A percentile compares a stretch with the other conserved stretches of the same genome.
phyloP scores from a whole-genome alignment of 2,329 filamentous ascomycete genomes.

The Epichloe gansuensis region DNA sequence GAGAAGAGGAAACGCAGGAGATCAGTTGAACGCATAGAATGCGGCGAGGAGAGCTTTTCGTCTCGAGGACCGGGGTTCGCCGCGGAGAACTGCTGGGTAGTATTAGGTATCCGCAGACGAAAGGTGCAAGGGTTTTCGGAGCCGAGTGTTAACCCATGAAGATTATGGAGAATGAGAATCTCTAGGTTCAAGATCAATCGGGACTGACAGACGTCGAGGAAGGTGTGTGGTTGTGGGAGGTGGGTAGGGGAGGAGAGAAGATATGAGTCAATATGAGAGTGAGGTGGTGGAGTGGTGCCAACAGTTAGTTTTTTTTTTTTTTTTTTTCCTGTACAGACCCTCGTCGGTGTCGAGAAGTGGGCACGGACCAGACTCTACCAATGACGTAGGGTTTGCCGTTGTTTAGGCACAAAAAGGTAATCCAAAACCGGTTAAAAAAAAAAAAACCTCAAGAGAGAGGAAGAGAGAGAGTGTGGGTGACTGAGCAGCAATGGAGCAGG shows the following conservation, averaged over 20 bases:
- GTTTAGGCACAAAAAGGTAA: not conserved
- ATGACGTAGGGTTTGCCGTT: slow-evolving; percentile 1
- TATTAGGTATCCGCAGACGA: not conserved
- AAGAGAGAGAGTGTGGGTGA: no score
- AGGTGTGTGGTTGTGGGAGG: not conserved
- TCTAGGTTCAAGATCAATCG: not conserved
- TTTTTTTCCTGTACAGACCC: no score
- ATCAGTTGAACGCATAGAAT: slow-evolving; percentile 83
- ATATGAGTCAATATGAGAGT: not conserved
- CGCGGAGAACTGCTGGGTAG: slow-evolving; percentile 1
- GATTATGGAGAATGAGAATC: not conserved
- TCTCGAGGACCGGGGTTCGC: not conserved
- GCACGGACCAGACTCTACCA: not conserved
- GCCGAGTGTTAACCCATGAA: not conserved
- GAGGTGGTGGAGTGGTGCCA: not conserved
- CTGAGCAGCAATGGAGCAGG: no score
- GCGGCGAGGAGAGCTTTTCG: not conserved
- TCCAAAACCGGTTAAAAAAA: not conserved
- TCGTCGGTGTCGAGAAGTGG: not conserved
- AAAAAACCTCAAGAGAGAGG: not conserved
- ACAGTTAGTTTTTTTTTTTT: slow-evolving; percentile 1
- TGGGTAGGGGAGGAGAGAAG: not conserved
- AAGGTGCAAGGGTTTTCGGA: not conserved
- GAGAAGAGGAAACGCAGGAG: slow-evolving; percentile 83
- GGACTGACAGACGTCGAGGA: not conserved